phyloP scores from a whole-genome alignment of 495 filamentous ascomycete species.

The Aspergillus conjunctus region DNA sequence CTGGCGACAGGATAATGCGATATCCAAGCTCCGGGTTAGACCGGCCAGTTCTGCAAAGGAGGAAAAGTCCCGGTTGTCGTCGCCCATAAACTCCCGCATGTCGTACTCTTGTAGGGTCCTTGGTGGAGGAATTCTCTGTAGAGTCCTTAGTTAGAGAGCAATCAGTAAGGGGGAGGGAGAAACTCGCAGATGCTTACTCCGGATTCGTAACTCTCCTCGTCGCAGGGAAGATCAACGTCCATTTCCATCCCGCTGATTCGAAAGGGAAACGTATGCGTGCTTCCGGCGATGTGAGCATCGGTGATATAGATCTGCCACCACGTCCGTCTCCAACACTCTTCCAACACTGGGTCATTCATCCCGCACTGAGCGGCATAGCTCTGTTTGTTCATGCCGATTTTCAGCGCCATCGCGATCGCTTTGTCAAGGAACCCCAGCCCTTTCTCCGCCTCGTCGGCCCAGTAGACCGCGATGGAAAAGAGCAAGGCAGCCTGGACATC shows the following conservation, averaged over 20 bases:
- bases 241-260: slow-evolving; percentile 20
- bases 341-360: slow-evolving; percentile 21
- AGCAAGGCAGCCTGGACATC: slow-evolving; percentile 30
- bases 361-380: slow-evolving; percentile 18
- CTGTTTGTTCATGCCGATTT: slow-evolving; percentile 29
- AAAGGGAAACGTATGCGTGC: slow-evolving; percentile 27
- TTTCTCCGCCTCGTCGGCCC: slow-evolving; percentile 26
- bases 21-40: slow-evolving; percentile 22
- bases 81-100: slow-evolving; percentile 23
- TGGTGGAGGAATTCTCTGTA: slow-evolving; percentile 19
- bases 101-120: slow-evolving; percentile 26
- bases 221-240: slow-evolving; percentile 25
- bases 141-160: neutral
- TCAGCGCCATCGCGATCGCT: slow-evolving; percentile 22
- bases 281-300: slow-evolving; percentile 33
- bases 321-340: slow-evolving; percentile 34
- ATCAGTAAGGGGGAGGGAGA: neutral
- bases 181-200: slow-evolving; percentile 10
- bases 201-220: slow-evolving; percentile 23
- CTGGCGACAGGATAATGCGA: slow-evolving; percentile 15
- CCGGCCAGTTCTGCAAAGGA: slow-evolving; percentile 27
- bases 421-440: slow-evolving; percentile 23
- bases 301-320: slow-evolving; percentile 36
- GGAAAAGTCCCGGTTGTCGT: slow-evolving; percentile 22
- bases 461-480: slow-evolving; percentile 29